Percentiles rank a stretch among this genome's conserved stretches.
phyloP scores from a whole-genome alignment of 2,329 filamentous ascomycete species.

The Amylocarpus encephaloides region DNA sequence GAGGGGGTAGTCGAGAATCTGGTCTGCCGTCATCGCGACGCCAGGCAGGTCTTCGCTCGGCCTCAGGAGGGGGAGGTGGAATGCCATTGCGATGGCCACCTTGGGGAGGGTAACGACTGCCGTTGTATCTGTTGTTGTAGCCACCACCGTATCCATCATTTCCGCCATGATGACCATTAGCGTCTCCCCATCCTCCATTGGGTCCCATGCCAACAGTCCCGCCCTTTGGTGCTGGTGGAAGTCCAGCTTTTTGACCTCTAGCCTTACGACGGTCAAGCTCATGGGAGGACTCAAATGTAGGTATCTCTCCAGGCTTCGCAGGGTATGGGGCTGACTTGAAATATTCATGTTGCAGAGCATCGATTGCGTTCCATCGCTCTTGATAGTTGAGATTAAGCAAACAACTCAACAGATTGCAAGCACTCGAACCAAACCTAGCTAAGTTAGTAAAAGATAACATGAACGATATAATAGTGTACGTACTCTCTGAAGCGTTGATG shows the following conservation, averaged over 20 bases:
- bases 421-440: conserved; percentile 56
- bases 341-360: conserved; percentile 87
- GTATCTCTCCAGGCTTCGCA: conserved; percentile 78
- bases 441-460: conserved; percentile 19
- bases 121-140: conserved; percentile 26
- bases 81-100: conserved; percentile 25
- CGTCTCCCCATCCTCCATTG: conserved; percentile 33
- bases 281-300: conserved; percentile 87
- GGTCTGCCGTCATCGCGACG: conserved; percentile 25
- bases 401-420: conserved; percentile 73
- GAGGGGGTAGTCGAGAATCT: conserved; percentile 28
- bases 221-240: conserved; percentile 86
- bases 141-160: conserved; percentile 23
- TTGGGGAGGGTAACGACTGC: conserved; percentile 22
- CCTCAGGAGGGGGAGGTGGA: conserved; percentile 21
- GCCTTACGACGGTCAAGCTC: conserved; percentile 92
- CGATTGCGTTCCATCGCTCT: conserved; percentile 83
- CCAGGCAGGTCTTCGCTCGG: conserved; percentile 32
- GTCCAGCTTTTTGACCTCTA: conserved; percentile 73
- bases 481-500: conserved; percentile 69
- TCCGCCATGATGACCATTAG: conserved; percentile 3
- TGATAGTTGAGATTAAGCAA: conserved; percentile 86
- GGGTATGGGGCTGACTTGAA: conserved; percentile 76
- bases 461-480: conserved; percentile 13
- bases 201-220: conserved; percentile 74